phyloP scores from a whole-genome alignment of 108 stramenopile species.

The Skeletonema menzelii region DNA sequence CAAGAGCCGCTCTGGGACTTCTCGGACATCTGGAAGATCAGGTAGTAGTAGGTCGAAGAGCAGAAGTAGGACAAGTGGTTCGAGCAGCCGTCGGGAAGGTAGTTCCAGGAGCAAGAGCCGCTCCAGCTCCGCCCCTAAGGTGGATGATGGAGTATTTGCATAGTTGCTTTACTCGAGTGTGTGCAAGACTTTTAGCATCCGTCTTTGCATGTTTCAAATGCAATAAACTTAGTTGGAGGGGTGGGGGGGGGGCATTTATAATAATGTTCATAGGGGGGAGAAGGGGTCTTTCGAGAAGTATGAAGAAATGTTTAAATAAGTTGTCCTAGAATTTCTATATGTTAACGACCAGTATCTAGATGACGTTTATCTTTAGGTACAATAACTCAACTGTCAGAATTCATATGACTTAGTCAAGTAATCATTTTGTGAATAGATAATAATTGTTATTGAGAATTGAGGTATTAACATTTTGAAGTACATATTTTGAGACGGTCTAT shows the following conservation, averaged over 20 bases:
- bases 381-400: no score
- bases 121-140: slow-evolving; percentile 41
- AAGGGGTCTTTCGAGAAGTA: not conserved
- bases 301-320: not conserved
- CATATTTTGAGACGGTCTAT: no score
- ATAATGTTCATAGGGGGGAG: not conserved
- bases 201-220: not conserved
- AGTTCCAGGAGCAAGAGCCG: slow-evolving; percentile 39
- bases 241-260: not conserved
- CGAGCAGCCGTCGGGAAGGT: slow-evolving; percentile 42
- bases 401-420: no score
- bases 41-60: slow-evolving; percentile 9
- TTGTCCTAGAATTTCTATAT: not conserved
- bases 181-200: not conserved
- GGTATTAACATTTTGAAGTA: no score
- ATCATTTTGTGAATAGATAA: no score
- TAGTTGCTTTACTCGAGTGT: slow-evolving; percentile 10
- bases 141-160: slow-evolving; percentile 61
- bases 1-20: slow-evolving; percentile 16
- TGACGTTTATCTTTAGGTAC: no score
- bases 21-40: not conserved
- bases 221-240: not conserved
- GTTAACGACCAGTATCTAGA: not conserved
- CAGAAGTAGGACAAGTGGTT: slow-evolving; percentile 31
- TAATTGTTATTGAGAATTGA: no score